Base-by-base conservation (phyloP, 1,284 basidiomycete genomes). In the Thelephora terrestris region DNA sequence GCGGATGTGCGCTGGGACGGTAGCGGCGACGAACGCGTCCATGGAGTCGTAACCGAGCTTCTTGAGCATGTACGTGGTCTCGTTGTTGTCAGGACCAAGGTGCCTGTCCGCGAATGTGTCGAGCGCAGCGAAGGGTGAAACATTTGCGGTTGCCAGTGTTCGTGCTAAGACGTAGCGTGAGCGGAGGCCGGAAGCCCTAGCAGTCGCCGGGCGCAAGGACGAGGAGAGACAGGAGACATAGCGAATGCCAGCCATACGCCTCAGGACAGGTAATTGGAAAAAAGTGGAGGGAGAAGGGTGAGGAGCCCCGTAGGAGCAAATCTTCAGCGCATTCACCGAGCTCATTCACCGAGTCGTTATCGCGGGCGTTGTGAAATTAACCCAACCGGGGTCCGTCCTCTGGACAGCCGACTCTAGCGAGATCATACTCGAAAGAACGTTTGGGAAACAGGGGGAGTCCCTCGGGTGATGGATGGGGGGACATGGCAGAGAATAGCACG, bases 101-200 rank as follows among this genome's bases (percentile, higher is more conserved):
- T 97, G 93, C 40, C 93, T 79, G 57, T 89, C 81, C 34, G 81
- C 66, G 68, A 96, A 96, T 24, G 82, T 86, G 70, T 97, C 93
- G 52, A 95, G 73, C 1, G 91, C 80, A 10, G 81, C 75, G 64
- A 93, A 90, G 50, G 84, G 69, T 20, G 79, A 78, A 25, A 70
- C 63, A 60, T 75, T 78, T 48, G 78, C 70, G n/a, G 77, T 80
- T 24, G 81, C 80, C 50, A 83, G 68, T 48, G 68, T 68, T 49
- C 75, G 68, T 40, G 53, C 45, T 24, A 43, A 10, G n/a, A 35
- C 14, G n/a, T 36, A 46, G 21, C 39, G 37, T 14, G 39, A 25
- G 35, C 7, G 29, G 29, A 39, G 37, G 24, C 21, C 32, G 12
- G 12, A 24, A 14, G 29, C 29, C 29, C 14, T 32, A 6, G 29